Conservation (phyloP, 208 protist species). For the Leptomonas pyrrhocoris region DNA sequence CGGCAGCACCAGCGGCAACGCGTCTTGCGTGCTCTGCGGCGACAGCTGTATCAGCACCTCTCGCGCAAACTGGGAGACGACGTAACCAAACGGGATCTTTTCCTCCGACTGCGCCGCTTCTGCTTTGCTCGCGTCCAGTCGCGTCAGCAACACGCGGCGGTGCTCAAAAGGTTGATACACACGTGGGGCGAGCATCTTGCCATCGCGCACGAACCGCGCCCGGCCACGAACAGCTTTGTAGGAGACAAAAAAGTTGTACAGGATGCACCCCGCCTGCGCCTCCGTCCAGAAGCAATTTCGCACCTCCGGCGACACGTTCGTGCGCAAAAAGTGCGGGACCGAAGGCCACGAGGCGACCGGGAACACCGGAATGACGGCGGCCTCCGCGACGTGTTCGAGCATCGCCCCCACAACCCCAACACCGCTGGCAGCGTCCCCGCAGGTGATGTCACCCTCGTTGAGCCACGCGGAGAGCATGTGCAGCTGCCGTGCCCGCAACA, state of each 20-base stretch:
- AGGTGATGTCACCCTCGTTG: conserved; percentile 29
- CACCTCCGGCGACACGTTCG: conserved; percentile 44
- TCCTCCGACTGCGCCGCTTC: conserved; percentile 50
- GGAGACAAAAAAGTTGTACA: conserved; percentile 54
- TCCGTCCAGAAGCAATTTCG: conserved; percentile 70
- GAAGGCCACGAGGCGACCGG: conserved; percentile 42
- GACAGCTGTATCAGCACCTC: conserved; percentile 42
- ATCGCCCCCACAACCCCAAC: conserved; percentile 37
- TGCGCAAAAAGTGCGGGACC: conserved; percentile 82
- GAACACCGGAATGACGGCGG: conserved; percentile 59
- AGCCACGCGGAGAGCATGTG: conserved; percentile 60
- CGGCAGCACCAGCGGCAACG: conserved; percentile 37
- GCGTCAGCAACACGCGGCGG: conserved; percentile 31
- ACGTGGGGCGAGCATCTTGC: conserved; percentile 70
- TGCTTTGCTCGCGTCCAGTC: conserved; percentile 54
- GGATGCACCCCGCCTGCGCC: conserved; percentile 38
- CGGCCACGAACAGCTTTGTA: conserved; percentile 38
- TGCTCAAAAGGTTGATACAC: conserved; percentile 63
- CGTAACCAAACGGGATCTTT: conserved; percentile 70
- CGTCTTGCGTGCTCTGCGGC: conserved; percentile 6
- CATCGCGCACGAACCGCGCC: conserved; percentile 53
- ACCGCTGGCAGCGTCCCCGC: neutral
- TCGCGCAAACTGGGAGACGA: conserved; percentile 49
- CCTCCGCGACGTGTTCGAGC: conserved; percentile 34
- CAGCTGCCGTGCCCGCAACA: conserved; percentile 64